Conservation (phyloP, 345 rosid genomes). For the Ceriops decandra region DNA sequence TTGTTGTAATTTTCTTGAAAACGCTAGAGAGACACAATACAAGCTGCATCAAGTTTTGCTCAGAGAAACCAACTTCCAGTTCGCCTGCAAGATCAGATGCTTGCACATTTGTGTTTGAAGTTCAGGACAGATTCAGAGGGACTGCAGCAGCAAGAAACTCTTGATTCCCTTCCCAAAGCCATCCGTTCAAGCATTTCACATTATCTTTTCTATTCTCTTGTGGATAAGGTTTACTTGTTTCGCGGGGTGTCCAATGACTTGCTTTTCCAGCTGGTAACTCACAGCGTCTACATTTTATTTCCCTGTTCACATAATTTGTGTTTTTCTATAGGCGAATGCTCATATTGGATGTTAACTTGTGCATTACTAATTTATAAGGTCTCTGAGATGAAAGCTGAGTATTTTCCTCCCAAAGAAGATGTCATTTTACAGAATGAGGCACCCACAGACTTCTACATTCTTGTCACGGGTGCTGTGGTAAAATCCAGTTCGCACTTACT, state of each 20-base stretch:
- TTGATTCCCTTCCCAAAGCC: conserved; percentile 37
- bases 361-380: conserved; percentile 18
- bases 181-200: conserved; percentile 37
- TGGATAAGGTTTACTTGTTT: conserved; percentile 30
- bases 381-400: conserved; percentile 37
- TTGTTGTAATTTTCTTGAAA: neutral
- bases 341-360: neutral
- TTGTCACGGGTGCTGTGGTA: conserved; percentile 34
- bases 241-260: conserved; percentile 25
- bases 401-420: conserved; percentile 32
- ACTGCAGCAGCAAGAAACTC: conserved; percentile 32
- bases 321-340: neutral
- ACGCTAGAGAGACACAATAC: conserved; percentile 32
- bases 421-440: conserved; percentile 36
- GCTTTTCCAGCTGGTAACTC: conserved; percentile 31
- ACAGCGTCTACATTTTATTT: neutral
- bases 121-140: conserved; percentile 35
- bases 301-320: too few relatives aligned
- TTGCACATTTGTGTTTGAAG: conserved; percentile 32
- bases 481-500: neutral
- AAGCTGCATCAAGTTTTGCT: conserved; percentile 35
- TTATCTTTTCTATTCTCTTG: conserved; percentile 26
- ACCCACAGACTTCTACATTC: conserved; percentile 31
- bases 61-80: conserved; percentile 27
- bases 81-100: conserved; percentile 34